Evolutionary conservation across 2,329 filamentous ascomycete species (phyloP).

Genomic region (Phoma herbarum): DNA sequence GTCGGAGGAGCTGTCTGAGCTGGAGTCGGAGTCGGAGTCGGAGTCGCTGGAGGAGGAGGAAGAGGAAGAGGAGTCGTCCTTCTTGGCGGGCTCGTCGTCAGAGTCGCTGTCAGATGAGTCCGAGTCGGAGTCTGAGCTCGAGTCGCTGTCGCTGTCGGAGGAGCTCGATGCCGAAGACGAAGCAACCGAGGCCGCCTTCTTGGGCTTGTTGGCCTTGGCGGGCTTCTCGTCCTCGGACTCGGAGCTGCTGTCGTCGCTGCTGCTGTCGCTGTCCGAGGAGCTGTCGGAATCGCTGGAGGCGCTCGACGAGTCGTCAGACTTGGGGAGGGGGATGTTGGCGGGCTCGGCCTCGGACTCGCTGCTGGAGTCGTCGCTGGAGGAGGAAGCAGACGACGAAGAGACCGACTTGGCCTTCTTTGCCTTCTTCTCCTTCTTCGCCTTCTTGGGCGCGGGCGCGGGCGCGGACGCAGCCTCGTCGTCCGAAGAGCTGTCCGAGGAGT

Average conservation of each 20-base stretch:
- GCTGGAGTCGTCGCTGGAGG: conserved; percentile 32
- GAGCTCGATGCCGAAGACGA: conserved; percentile 47
- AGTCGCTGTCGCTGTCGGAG: conserved; percentile 30
- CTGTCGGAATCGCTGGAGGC: conserved; percentile 39
- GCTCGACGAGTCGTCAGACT: conserved; percentile 37
- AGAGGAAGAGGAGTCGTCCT: conserved; percentile 34
- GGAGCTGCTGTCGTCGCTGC: conserved; percentile 29
- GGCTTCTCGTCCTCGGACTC: conserved; percentile 38
- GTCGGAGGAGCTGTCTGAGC: conserved; percentile 31
- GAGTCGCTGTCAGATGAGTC: conserved; percentile 40
- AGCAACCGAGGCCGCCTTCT: conserved; percentile 38
- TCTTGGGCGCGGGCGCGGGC: conserved; percentile 30
- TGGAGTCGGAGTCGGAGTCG: conserved; percentile 22
- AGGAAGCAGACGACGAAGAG: conserved; percentile 30
- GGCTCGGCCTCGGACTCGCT: conserved; percentile 37
- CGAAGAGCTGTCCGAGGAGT: conserved; percentile 48
- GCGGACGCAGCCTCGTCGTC: conserved; percentile 30
- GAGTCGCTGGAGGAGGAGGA: conserved; percentile 2
- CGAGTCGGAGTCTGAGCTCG: conserved; percentile 31
- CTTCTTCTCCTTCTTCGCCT: conserved; percentile 27
- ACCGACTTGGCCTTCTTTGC: conserved; percentile 30
- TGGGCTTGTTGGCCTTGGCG: conserved; percentile 31
- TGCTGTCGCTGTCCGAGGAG: conserved; percentile 30
- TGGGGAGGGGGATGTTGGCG: conserved; percentile 41
- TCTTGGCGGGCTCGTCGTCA: conserved; percentile 28